phyloP scores from a whole-genome alignment of 2,329 filamentous ascomycete species.

The Epichloe baconii region DNA sequence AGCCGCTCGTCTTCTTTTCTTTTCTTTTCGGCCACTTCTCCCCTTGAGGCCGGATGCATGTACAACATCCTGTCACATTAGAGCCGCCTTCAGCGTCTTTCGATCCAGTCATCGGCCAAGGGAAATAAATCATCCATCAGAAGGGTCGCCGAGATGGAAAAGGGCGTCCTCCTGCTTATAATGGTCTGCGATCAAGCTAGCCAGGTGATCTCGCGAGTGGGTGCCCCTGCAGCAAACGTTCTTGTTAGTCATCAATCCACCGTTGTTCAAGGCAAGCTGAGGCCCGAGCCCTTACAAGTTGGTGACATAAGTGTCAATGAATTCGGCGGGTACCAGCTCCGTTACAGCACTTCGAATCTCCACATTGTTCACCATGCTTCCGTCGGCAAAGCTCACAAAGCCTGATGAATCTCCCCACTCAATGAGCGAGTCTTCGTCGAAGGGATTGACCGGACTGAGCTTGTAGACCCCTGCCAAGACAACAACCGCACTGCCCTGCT shows the following conservation, averaged over 20 bases:
- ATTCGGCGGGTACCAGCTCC: slow-evolving; percentile 67
- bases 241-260: background rate
- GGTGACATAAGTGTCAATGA: slow-evolving; percentile 73
- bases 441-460: slow-evolving; percentile 78
- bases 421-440: slow-evolving; percentile 67
- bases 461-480: slow-evolving; percentile 89
- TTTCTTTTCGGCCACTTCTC: background rate
- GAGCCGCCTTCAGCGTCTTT: background rate
- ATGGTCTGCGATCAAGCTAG: slow-evolving; percentile 60
- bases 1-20: background rate
- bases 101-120: background rate
- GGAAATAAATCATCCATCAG: slow-evolving; percentile 12
- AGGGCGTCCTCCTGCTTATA: slow-evolving; percentile 62
- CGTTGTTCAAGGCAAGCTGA: background rate
- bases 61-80: background rate
- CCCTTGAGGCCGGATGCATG: background rate
- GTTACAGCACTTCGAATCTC: slow-evolving; percentile 68
- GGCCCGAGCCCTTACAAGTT: slow-evolving; percentile 41
- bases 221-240: slow-evolving; percentile 35
- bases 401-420: slow-evolving; percentile 75
- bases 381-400: slow-evolving; percentile 67
- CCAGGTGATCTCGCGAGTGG: slow-evolving; percentile 59
- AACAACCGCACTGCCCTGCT: slow-evolving; percentile 72
- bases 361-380: slow-evolving; percentile 62
- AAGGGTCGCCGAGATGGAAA: slow-evolving; percentile 34